A percentile compares a stretch with the other conserved stretches of the same genome.
Evolutionary conservation across 768 basidiomycete genomes (phyloP).

Genomic region (Leccinum arenicola): DNA sequence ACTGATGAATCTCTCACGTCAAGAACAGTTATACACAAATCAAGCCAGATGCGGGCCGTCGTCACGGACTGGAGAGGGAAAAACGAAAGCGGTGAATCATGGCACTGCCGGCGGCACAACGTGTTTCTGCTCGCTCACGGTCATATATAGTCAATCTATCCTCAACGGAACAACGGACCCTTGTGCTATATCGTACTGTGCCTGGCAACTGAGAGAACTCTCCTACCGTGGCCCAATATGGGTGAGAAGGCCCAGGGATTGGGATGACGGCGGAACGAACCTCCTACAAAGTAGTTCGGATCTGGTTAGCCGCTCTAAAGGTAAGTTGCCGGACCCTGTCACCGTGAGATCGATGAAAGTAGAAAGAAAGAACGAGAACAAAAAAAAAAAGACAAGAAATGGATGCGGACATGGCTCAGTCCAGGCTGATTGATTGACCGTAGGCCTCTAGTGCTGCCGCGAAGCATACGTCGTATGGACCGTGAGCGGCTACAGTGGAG

Average conservation of each 20-base stretch:
- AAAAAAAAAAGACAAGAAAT: neutral
- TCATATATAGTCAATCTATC: neutral
- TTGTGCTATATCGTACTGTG: conserved; percentile 3
- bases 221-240: neutral
- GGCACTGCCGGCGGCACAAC: conserved; percentile 3
- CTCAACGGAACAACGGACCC: neutral
- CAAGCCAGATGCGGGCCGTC: neutral
- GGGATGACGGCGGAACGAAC: neutral
- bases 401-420: conserved; percentile 4
- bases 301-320: neutral
- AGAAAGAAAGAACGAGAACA: neutral
- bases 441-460: neutral
- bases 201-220: conserved; percentile 17
- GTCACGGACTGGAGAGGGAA: neutral
- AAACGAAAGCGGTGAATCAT: neutral
- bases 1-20: neutral
- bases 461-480: neutral
- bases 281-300: neutral
- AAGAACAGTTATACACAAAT: neutral
- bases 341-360: neutral
- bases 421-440: neutral
- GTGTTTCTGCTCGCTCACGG: neutral
- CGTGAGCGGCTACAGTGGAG: neutral
- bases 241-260: neutral
- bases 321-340: conserved; percentile 7